These are phyloP conservation scores for Phaffia australis DNA, from an alignment of 768 basidiomycete genomes.

Conservation along the genomic window DNA sequence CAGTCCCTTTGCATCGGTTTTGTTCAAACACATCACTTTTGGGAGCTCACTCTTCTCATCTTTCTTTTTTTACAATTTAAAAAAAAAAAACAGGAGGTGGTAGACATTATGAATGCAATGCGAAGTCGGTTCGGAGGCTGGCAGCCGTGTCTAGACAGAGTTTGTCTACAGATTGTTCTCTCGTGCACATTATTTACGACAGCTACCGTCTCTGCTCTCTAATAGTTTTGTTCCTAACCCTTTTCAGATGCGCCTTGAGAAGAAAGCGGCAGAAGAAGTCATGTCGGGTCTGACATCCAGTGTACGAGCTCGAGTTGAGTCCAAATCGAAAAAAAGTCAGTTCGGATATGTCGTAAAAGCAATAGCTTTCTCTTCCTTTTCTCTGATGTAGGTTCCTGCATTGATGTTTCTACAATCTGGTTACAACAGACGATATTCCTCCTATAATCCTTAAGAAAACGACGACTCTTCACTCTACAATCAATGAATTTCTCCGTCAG, in stretches of 20 bases:
- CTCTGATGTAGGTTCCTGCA: not conserved
- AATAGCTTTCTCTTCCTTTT: not conserved
- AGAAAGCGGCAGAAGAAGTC: slow-evolving; percentile 57
- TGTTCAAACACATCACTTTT: slow-evolving; percentile 19
- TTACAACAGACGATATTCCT: slow-evolving; percentile 59
- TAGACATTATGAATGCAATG: slow-evolving; percentile 45
- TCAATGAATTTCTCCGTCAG: slow-evolving; percentile 91
- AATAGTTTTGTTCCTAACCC: not conserved
- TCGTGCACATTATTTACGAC: not conserved
- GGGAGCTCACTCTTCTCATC: slow-evolving; percentile 15
- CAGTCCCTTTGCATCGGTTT: not conserved
- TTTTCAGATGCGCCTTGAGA: slow-evolving; percentile 55
- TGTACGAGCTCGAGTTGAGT: slow-evolving; percentile 59
- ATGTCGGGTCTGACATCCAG: slow-evolving; percentile 66
- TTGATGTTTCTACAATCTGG: not conserved
- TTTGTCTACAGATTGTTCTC: slow-evolving; percentile 33
- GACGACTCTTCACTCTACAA: slow-evolving; percentile 79
- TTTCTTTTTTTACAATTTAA: not conserved
- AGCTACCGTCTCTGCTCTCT: not conserved
- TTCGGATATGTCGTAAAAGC: not conserved
- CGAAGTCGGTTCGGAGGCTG: slow-evolving; percentile 48
- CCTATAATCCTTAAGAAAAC: slow-evolving; percentile 67
- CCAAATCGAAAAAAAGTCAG: slow-evolving; percentile 54
- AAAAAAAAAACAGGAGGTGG: slow-evolving; percentile 45
- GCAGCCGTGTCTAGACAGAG: slow-evolving; percentile 51